A percentile compares a stretch with the other conserved stretches of the same genome.
Evolutionary conservation across 2,329 filamentous ascomycete species (phyloP).

Genomic region (Curvularia sp.): DNA sequence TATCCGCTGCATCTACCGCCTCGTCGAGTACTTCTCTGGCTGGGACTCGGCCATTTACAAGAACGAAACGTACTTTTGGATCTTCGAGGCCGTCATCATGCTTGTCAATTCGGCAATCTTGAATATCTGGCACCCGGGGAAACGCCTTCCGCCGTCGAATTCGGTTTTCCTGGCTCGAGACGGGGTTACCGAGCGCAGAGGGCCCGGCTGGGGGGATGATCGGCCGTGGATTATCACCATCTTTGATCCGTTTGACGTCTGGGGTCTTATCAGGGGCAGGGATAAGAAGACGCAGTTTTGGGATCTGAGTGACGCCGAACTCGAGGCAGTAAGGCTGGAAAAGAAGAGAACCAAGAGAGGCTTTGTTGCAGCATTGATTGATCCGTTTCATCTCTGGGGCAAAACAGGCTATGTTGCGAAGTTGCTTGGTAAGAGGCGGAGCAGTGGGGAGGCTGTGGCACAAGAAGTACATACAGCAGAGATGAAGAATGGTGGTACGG

Average conservation of each 20-base stretch:
- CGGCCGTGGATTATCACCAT: conserved; percentile 54
- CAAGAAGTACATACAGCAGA: not conserved
- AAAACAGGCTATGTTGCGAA: conserved; percentile 40
- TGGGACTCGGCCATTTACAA: conserved; percentile 49
- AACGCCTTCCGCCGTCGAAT: conserved; percentile 58
- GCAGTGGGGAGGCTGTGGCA: not conserved
- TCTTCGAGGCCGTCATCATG: conserved; percentile 63
- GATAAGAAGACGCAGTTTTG: conserved; percentile 50
- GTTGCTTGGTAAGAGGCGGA: conserved; percentile 20
- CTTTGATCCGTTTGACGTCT: conserved; percentile 49
- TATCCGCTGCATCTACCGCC: conserved; percentile 60
- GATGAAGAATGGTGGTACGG: not conserved
- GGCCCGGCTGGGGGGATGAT: conserved; percentile 59
- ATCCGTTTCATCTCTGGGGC: conserved; percentile 45
- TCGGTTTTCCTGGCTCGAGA: conserved; percentile 61
- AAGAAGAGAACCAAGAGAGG: conserved; percentile 38
- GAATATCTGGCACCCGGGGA: conserved; percentile 62
- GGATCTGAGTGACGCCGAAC: conserved; percentile 47
- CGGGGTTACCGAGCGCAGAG: conserved; percentile 60
- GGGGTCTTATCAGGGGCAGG: conserved; percentile 40
- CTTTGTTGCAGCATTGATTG: conserved; percentile 29
- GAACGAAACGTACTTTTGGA: conserved; percentile 62
- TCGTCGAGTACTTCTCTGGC: conserved; percentile 58
- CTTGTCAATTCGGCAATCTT: conserved; percentile 59
- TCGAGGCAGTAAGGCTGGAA: conserved; percentile 36